Conservation (phyloP, 306 rosid genomes). For the Lathyrus oleraceus region DNA sequence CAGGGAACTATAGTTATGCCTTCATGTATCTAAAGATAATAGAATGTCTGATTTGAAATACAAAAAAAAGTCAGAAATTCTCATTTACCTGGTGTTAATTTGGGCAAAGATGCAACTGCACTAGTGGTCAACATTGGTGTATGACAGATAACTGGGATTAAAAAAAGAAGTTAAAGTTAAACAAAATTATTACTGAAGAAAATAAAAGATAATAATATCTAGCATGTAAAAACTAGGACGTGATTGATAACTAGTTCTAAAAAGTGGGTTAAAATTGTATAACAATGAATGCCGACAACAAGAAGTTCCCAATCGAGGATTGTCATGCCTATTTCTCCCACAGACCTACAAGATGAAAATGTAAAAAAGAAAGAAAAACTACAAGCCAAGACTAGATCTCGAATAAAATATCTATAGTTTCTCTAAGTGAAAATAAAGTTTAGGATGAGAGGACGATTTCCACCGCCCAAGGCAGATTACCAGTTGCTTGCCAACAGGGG, state of each 20-base stretch:
- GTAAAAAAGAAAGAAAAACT: background rate
- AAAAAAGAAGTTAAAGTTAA: slow-evolving; percentile 8
- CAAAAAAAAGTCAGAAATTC: slow-evolving; percentile 7
- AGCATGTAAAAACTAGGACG: slow-evolving; percentile 9
- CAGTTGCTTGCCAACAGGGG: background rate
- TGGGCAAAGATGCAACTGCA: slow-evolving; percentile 41
- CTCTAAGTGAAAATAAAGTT: background rate
- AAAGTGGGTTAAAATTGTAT: background rate
- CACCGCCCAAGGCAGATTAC: background rate
- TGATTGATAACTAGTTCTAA: background rate
- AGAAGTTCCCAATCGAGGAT: background rate
- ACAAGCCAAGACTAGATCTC: background rate
- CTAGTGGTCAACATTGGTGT: slow-evolving; percentile 41
- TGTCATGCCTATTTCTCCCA: background rate
- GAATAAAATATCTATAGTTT: background rate
- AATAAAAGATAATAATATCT: slow-evolving; percentile 23
- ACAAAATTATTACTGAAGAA: slow-evolving; percentile 3
- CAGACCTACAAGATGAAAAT: background rate
- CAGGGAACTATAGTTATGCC: background rate
- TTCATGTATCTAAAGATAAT: background rate
- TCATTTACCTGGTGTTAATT: slow-evolving; percentile 47
- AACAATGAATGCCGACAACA: background rate
- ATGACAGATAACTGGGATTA: slow-evolving; percentile 26
- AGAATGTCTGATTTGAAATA: slow-evolving; percentile 9
- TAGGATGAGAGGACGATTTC: background rate